These are phyloP conservation scores for Bothriochloa decipiens DNA, from an alignment of 176 grass and related monocot genomes.

Conservation along the genomic window DNA sequence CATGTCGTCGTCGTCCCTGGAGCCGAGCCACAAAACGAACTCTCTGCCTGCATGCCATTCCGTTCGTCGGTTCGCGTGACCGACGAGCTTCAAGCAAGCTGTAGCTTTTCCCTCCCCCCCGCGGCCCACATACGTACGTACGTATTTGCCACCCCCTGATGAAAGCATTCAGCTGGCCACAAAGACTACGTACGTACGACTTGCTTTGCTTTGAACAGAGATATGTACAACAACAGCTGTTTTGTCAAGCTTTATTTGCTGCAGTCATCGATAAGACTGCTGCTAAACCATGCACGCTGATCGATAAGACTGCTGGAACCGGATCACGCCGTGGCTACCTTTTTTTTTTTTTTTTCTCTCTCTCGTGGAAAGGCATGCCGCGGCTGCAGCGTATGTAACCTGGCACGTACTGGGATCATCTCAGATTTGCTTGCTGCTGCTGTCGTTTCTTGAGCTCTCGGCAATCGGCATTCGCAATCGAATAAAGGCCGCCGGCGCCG, in stretches of 20 bases:
- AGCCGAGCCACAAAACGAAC: not conserved
- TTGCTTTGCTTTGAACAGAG: too few species aligned
- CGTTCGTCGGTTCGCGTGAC: too few species aligned
- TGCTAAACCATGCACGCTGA: slow-evolving; percentile 27
- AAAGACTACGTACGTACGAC: too few species aligned
- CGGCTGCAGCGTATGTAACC: not conserved
- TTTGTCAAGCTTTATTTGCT: slow-evolving; percentile 27
- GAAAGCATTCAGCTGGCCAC: too few species aligned
- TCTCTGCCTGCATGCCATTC: too few species aligned
- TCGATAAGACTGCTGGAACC: not conserved
- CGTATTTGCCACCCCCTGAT: too few species aligned
- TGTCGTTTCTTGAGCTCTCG: not conserved
- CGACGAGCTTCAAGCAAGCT: too few species aligned
- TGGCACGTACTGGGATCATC: not conserved
- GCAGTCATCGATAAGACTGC: slow-evolving; percentile 26
- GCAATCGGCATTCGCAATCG: slow-evolving; percentile 11
- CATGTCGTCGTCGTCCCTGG: not conserved
- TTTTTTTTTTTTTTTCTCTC: too few species aligned
- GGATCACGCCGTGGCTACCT: slow-evolving; percentile 23
- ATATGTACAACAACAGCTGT: not conserved
- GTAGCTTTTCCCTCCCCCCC: too few species aligned
- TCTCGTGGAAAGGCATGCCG: slow-evolving; percentile 39
- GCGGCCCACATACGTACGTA: too few species aligned
- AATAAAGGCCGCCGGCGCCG: slow-evolving; percentile 46
- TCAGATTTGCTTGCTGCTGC: slow-evolving; percentile 6